Evolutionary conservation across 352 stramenopile genomes (phyloP).

Genomic region (Phytopythium cucurbitacearum): DNA sequence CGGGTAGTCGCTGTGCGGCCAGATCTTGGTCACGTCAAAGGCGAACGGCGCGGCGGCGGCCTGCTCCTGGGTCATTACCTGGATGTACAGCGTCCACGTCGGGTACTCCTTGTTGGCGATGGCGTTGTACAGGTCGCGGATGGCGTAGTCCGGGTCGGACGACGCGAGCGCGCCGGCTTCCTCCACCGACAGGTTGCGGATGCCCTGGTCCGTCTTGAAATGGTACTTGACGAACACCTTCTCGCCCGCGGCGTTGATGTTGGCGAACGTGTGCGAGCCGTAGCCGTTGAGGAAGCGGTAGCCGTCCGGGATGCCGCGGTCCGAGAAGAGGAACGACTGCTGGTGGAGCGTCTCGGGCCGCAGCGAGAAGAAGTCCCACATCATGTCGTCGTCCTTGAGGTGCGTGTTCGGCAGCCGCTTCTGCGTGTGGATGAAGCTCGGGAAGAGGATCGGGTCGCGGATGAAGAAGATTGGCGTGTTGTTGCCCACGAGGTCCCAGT

Average conservation of each 20-base stretch:
- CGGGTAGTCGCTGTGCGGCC: conserved; percentile 85
- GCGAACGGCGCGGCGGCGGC: conserved; percentile 73
- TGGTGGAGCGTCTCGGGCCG: conserved; percentile 89
- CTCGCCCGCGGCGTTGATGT: conserved; percentile 77
- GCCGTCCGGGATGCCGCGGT: conserved; percentile 86
- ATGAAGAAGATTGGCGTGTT: conserved; percentile 95
- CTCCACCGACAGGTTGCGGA: conserved; percentile 84
- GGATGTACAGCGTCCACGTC: conserved; percentile 88
- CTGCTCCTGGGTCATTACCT: conserved; percentile 87
- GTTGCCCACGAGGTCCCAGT: conserved; percentile 93
- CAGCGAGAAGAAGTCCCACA: conserved; percentile 93
- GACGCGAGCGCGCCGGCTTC: conserved; percentile 63
- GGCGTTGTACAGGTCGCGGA: conserved; percentile 89
- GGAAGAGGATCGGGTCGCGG: conserved; percentile 90
- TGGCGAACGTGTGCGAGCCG: conserved; percentile 90
- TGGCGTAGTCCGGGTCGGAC: conserved; percentile 86
- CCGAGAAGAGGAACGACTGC: conserved; percentile 85
- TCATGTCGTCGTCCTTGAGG: conserved; percentile 83
- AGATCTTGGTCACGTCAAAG: conserved; percentile 94
- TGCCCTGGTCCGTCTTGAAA: conserved; percentile 90
- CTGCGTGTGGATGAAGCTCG: conserved; percentile 92
- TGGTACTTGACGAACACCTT: conserved; percentile 92
- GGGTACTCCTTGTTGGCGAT: conserved; percentile 81
- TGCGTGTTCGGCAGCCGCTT: conserved; percentile 89
- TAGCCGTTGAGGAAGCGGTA: conserved; percentile 92